phyloP scores from a whole-genome alignment of 768 basidiomycete species.

The Agaricus subrufescens region DNA sequence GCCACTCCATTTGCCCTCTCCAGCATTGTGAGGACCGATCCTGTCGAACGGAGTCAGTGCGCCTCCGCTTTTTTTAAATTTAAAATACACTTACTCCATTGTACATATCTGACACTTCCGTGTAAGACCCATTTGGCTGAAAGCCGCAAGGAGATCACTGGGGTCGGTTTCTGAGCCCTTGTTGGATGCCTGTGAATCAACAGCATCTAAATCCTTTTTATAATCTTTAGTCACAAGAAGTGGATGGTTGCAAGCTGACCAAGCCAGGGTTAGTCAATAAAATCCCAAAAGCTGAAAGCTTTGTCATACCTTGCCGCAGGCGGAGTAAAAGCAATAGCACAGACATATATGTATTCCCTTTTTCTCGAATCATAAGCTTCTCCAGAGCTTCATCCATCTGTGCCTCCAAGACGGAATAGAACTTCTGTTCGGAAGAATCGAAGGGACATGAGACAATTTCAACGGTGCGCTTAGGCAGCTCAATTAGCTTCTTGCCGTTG shows the following conservation, averaged over 20 bases:
- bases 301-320: constrained; percentile 75
- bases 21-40: constrained; percentile 30
- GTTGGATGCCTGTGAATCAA: constrained; percentile 58
- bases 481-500: constrained; percentile 79
- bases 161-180: constrained; percentile 51
- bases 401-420: constrained; percentile 70
- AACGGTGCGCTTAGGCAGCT: constrained; percentile 72
- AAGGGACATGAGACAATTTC: constrained; percentile 75
- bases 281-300: background rate
- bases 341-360: constrained; percentile 61
- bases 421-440: constrained; percentile 67
- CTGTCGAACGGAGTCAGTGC: constrained; percentile 21
- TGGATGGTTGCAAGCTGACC: constrained; percentile 85
- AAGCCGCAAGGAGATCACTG: constrained; percentile 72
- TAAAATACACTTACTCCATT: constrained; percentile 42
- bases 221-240: constrained; percentile 76
- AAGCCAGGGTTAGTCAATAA: background rate
- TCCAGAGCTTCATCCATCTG: constrained; percentile 66
- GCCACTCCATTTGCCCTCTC: constrained; percentile 33
- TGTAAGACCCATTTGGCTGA: constrained; percentile 65
- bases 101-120: constrained; percentile 81
- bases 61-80: background rate
- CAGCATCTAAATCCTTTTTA: constrained; percentile 66
- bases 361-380: constrained; percentile 53
- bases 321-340: constrained; percentile 72